phyloP scores from a whole-genome alignment of 75 land plant species.

The Selaginella moellendorffii region DNA sequence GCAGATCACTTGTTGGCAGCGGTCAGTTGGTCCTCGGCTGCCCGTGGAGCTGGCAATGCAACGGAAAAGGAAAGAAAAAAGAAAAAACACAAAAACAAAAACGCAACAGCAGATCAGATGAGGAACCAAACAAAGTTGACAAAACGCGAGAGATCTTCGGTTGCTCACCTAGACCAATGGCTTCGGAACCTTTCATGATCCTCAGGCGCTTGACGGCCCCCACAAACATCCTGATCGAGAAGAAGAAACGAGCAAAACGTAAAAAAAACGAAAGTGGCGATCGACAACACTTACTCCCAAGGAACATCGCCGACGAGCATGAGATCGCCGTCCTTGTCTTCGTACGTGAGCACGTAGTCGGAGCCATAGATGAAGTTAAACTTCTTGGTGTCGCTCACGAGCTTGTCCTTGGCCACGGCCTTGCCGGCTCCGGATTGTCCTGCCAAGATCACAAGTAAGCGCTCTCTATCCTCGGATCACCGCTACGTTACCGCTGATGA shows the following conservation, averaged over 20 bases:
- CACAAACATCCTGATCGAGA: slow-evolving; percentile 40
- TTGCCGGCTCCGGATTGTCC: slow-evolving; percentile 33
- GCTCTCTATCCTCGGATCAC: not conserved
- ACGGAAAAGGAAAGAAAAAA: not conserved
- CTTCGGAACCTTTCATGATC: slow-evolving; percentile 59
- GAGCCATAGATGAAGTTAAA: slow-evolving; percentile 40
- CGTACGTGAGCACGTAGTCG: slow-evolving; percentile 44
- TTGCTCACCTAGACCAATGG: slow-evolving; percentile 54
- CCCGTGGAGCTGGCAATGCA: not conserved
- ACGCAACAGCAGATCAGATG: too few relatives aligned
- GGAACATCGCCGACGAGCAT: slow-evolving; percentile 49
- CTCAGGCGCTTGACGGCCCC: slow-evolving; percentile 38
- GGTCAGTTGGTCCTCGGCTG: not conserved
- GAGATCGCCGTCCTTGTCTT: slow-evolving; percentile 45
- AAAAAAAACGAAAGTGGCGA: too few relatives aligned
- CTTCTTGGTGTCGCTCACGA: slow-evolving; percentile 29
- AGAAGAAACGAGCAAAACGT: too few relatives aligned
- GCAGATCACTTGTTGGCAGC: not conserved
- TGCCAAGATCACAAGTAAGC: slow-evolving; percentile 9
- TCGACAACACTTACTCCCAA: slow-evolving; percentile 65
- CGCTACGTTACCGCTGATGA: slow-evolving; percentile 37
- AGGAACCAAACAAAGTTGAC: too few relatives aligned
- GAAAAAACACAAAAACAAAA: not conserved
- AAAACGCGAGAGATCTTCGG: too few relatives aligned
- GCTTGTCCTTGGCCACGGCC: slow-evolving; percentile 19